Percentiles rank a stretch among this genome's conserved stretches.
These are phyloP conservation scores for Penicillium brasilianum DNA, from an alignment of 2,329 filamentous ascomycete genomes.

Conservation along the genomic window DNA sequence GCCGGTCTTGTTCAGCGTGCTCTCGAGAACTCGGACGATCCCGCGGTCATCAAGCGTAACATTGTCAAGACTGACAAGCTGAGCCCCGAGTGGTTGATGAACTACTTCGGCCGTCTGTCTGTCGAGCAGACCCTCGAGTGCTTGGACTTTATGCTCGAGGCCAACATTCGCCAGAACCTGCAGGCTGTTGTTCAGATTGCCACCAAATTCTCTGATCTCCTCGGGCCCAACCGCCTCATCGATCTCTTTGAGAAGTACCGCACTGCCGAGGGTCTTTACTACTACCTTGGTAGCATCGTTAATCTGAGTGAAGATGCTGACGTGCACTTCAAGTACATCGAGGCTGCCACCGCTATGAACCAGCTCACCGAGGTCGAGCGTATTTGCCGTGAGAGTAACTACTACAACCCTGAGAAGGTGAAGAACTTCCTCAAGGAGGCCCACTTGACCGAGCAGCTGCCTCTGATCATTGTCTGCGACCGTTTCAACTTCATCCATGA, in stretches of 20 bases:
- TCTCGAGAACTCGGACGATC: slow-evolving; percentile 92
- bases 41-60: slow-evolving; percentile 87
- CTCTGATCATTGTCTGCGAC: slow-evolving; percentile 97
- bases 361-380: slow-evolving; percentile 97
- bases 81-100: slow-evolving; percentile 86
- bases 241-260: slow-evolving; percentile 97
- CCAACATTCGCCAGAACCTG: slow-evolving; percentile 95
- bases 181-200: slow-evolving; percentile 93
- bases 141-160: slow-evolving; percentile 93
- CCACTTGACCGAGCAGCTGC: slow-evolving; percentile 86
- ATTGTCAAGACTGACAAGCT: slow-evolving; percentile 82
- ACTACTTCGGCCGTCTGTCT: slow-evolving; percentile 91
- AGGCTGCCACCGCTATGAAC: slow-evolving; percentile 90
- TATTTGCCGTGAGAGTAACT: slow-evolving; percentile 91
- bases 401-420: slow-evolving; percentile 90
- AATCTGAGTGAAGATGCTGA: slow-evolving; percentile 95
- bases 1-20: slow-evolving; percentile 86
- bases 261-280: slow-evolving; percentile 95
- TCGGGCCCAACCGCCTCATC: slow-evolving; percentile 85
- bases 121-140: slow-evolving; percentile 95
- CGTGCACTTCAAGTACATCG: slow-evolving; percentile 99
- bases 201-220: slow-evolving; percentile 95
- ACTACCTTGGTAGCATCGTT: slow-evolving; percentile 97
- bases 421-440: slow-evolving; percentile 99
- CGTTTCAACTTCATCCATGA: slow-evolving; percentile 99